A percentile compares a stretch with the other conserved stretches of the same genome.
Evolutionary conservation across 164 flowering plant genomes (phyloP).

Genomic region (Chimonanthus praecox): DNA sequence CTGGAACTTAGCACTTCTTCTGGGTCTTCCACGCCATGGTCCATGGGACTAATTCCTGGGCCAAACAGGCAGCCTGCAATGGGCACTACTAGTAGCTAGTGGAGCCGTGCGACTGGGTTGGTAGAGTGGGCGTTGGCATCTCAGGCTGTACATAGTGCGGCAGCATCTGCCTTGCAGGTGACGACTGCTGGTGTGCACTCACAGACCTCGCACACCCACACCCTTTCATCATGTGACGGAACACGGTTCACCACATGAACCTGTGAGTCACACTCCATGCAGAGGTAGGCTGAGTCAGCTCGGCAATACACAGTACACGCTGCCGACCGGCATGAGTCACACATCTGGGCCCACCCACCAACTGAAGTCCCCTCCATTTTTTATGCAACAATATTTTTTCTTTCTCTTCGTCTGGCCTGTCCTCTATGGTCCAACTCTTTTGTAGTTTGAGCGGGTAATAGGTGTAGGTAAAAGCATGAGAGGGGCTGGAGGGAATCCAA

Average conservation of each 20-base stretch:
- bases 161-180: conserved; percentile 84
- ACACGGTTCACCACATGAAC: conserved; percentile 33
- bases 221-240: conserved; percentile 12
- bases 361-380: neutral
- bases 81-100: conserved; percentile 31
- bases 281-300: conserved; percentile 61
- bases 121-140: conserved; percentile 79
- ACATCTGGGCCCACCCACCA: conserved; percentile 34
- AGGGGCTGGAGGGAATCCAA: neutral
- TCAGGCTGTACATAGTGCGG: conserved; percentile 64
- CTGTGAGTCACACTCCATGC: conserved; percentile 55
- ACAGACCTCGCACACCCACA: conserved; percentile 83
- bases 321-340: conserved; percentile 56
- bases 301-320: conserved; percentile 59
- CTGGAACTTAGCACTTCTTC: conserved; percentile 12
- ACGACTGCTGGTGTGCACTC: conserved; percentile 74
- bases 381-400: neutral
- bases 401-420: neutral
- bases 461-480: neutral
- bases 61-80: conserved; percentile 25
- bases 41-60: conserved; percentile 6
- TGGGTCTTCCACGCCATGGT: neutral
- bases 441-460: neutral
- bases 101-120: conserved; percentile 80
- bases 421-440: neutral